These are phyloP conservation scores for Colletotrichum navitas DNA, from an alignment of 2,329 filamentous ascomycete genomes.

Conservation along the genomic window DNA sequence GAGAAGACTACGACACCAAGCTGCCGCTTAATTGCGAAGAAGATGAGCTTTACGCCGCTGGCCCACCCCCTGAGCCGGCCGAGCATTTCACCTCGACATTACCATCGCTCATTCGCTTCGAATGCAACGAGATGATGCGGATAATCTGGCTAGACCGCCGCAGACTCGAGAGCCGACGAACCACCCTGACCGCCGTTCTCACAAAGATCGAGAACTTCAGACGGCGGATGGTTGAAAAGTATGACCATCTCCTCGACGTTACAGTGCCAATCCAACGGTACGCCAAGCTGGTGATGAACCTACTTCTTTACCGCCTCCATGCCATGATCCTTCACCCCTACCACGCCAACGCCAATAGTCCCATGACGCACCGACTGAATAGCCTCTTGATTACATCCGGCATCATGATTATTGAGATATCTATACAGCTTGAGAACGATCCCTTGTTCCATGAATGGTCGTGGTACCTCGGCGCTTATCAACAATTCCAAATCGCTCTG, in stretches of 20 bases:
- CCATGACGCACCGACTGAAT: slow-evolving; percentile 71
- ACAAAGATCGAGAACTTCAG: slow-evolving; percentile 78
- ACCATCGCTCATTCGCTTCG: slow-evolving; percentile 76
- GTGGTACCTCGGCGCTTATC: slow-evolving; percentile 79
- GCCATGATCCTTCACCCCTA: slow-evolving; percentile 78
- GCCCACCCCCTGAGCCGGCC: slow-evolving; percentile 58
- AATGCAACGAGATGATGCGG: slow-evolving; percentile 80
- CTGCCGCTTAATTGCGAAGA: slow-evolving; percentile 80
- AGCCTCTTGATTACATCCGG: slow-evolving; percentile 74
- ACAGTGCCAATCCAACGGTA: slow-evolving; percentile 72
- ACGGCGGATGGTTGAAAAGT: slow-evolving; percentile 73
- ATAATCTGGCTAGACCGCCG: slow-evolving; percentile 77
- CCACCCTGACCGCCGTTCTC: slow-evolving; percentile 73
- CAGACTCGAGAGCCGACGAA: slow-evolving; percentile 71
- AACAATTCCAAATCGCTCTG: slow-evolving; percentile 79
- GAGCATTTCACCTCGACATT: slow-evolving; percentile 77
- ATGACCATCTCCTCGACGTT: slow-evolving; percentile 72
- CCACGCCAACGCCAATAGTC: slow-evolving; percentile 60
- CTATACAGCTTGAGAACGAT: slow-evolving; percentile 60
- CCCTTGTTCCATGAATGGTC: slow-evolving; percentile 67
- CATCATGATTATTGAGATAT: slow-evolving; percentile 62
- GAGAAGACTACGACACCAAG: slow-evolving; percentile 80
- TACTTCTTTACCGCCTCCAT: slow-evolving; percentile 73
- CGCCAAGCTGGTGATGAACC: slow-evolving; percentile 73
- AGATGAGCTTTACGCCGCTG: slow-evolving; percentile 64